phyloP scores from a whole-genome alignment of 1,139 yeast genomes.

The Kodamaea arcana region DNA sequence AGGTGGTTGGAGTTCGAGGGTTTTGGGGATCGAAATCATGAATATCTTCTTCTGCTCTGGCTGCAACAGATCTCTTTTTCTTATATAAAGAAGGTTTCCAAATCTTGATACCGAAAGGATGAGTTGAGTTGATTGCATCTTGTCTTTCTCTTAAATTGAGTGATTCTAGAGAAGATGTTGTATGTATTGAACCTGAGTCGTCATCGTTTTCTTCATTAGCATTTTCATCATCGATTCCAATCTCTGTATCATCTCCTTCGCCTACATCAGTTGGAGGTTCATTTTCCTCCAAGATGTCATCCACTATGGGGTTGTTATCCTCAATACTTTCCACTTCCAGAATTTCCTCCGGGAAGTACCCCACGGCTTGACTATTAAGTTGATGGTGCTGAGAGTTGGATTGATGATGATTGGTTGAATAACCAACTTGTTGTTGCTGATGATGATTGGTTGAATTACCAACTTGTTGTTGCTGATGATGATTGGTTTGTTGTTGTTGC shows the following conservation, averaged over 20 bases:
- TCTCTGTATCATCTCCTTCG: conserved; percentile 1
- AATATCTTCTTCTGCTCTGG: conserved; percentile 89
- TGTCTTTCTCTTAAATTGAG: conserved; percentile 91
- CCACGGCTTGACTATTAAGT: too few species aligned
- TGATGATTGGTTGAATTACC: too few species aligned
- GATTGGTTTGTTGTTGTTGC: conserved; percentile 1
- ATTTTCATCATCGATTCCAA: conserved; percentile 1
- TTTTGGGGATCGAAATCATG: conserved; percentile 63
- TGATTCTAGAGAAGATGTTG: conserved; percentile 61
- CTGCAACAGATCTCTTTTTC: conserved; percentile 85
- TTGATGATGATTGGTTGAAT: too few species aligned
- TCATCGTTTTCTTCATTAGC: conserved; percentile 19
- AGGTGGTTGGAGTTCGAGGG: conserved; percentile 32
- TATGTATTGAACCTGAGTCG: conserved; percentile 22
- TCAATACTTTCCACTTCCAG: conserved; percentile 14
- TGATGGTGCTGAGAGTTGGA: too few species aligned
- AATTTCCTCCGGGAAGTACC: conserved; percentile 11
- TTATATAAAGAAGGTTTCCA: conserved; percentile 98
- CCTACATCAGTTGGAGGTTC: conserved; percentile 1
- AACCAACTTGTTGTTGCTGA: conserved; percentile 1
- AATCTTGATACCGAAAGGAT: conserved; percentile 95
- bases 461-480: background rate
- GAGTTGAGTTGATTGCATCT: conserved; percentile 92
- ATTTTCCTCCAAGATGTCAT: conserved; percentile 9
- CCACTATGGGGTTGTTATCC: conserved; percentile 5